phyloP scores from a whole-genome alignment of 2,329 filamentous ascomycete genomes.

The Cladosporium sp. region DNA sequence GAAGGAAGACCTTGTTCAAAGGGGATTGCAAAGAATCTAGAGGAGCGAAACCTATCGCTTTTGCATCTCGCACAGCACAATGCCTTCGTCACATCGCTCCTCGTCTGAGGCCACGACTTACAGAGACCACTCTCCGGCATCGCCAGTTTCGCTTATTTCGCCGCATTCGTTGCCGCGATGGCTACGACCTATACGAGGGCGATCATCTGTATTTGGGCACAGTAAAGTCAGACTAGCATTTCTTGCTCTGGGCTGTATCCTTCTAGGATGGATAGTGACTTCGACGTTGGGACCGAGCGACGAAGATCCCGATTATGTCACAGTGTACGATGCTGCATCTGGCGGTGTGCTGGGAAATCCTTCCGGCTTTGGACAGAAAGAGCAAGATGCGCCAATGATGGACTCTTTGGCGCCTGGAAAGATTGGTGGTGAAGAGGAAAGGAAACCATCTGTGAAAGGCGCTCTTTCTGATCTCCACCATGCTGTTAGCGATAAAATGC shows the following conservation, averaged over 20 bases:
- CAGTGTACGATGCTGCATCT: slow-evolving; percentile 17
- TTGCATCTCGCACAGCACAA: not conserved
- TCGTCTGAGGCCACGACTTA: slow-evolving; percentile 20
- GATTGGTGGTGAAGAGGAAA: slow-evolving; percentile 11
- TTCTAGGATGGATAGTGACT: slow-evolving; percentile 30
- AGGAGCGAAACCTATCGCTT: not conserved
- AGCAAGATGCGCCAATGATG: not conserved
- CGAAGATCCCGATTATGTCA: slow-evolving; percentile 1
- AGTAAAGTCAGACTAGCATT: slow-evolving; percentile 23
- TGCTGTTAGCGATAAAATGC: slow-evolving; percentile 30
- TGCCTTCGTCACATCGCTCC: slow-evolving; percentile 21
- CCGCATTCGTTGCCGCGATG: slow-evolving; percentile 27
- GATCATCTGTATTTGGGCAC: slow-evolving; percentile 13
- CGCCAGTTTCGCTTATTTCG: slow-evolving; percentile 22
- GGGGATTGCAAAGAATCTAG: not conserved
- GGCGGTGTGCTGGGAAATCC: slow-evolving; percentile 23
- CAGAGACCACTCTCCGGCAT: slow-evolving; percentile 22
- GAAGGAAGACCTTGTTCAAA: too few relatives aligned
- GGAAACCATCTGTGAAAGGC: slow-evolving; percentile 26
- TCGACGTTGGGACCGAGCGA: slow-evolving; percentile 21
- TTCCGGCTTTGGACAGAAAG: slow-evolving; percentile 19
- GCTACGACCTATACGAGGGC: slow-evolving; percentile 20
- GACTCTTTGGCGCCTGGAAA: not conserved
- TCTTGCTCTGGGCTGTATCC: slow-evolving; percentile 23
- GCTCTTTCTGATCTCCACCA: slow-evolving; percentile 31